Evolutionary conservation across 106 monocot genomes (phyloP).

Genomic region (Iris macrosiphon): DNA sequence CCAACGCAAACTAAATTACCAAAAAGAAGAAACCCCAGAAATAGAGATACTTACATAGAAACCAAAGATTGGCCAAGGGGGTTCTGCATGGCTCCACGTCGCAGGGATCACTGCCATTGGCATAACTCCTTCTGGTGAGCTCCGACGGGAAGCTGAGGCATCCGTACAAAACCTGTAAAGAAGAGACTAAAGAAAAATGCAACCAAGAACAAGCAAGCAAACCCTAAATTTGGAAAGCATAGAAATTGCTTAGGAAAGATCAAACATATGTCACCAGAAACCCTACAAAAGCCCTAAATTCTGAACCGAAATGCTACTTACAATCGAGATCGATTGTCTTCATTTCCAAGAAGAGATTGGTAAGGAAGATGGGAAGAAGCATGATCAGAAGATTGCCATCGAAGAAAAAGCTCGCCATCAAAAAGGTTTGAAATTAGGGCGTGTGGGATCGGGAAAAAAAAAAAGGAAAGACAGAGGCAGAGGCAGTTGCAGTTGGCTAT

Average conservation of each 20-base stretch:
- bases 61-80: constrained; percentile 28
- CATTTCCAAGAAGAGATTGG: not conserved
- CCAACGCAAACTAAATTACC: not conserved
- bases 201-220: too few species aligned
- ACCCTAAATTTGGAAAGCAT: not conserved
- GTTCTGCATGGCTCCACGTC: constrained; percentile 36
- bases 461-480: too few species aligned
- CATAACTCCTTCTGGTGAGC: constrained; percentile 35
- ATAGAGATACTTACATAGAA: constrained; percentile 46
- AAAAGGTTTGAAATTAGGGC: too few species aligned
- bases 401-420: not conserved
- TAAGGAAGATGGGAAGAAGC: not conserved
- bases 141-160: constrained; percentile 24
- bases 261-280: not conserved
- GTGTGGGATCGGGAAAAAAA: too few species aligned
- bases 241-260: not conserved
- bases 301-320: not conserved
- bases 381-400: not conserved
- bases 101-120: constrained; percentile 43
- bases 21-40: not conserved
- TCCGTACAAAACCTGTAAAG: constrained; percentile 33
- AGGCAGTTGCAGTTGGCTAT: too few species aligned
- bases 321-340: constrained; percentile 21
- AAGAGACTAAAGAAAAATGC: constrained; percentile 21
- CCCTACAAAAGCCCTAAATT: not conserved